A percentile compares a stretch with the other conserved stretches of the same genome.
Conservation (phyloP, 2,329 filamentous ascomycete genomes). For the Gyromitra esculenta region DNA sequence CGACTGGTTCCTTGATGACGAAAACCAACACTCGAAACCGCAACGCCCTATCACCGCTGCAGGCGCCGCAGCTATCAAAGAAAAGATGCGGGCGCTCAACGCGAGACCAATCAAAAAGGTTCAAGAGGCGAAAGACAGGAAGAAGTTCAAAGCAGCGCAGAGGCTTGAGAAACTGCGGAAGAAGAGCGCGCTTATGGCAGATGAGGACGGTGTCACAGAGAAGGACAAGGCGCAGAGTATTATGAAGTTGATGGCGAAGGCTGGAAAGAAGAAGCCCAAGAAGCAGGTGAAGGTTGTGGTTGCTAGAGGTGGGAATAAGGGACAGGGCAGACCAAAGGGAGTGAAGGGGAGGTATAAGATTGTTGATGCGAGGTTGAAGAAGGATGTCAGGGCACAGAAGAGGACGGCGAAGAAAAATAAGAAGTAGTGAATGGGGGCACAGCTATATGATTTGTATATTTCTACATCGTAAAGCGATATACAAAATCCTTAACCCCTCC, state of each 20-base stretch:
- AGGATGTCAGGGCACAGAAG: slow-evolving; percentile 72
- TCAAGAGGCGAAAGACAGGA: slow-evolving; percentile 91
- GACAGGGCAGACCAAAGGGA: slow-evolving; percentile 84
- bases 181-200: slow-evolving; percentile 89
- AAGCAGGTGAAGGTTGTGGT: slow-evolving; percentile 87
- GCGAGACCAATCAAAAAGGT: slow-evolving; percentile 99
- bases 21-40: slow-evolving; percentile 80
- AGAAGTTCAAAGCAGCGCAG: slow-evolving; percentile 95
- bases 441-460: slow-evolving; percentile 38
- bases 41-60: slow-evolving; percentile 92
- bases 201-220: slow-evolving; percentile 92
- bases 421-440: slow-evolving; percentile 23
- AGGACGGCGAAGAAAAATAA: slow-evolving; percentile 53
- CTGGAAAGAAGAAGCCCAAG: slow-evolving; percentile 85
- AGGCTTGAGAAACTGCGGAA: slow-evolving; percentile 93
- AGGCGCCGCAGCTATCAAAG: slow-evolving; percentile 89
- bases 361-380: slow-evolving; percentile 94
- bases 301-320: slow-evolving; percentile 82
- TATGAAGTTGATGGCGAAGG: slow-evolving; percentile 79
- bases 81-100: slow-evolving; percentile 91
- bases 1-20: slow-evolving; percentile 98
- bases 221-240: slow-evolving; percentile 94
- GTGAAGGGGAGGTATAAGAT: slow-evolving; percentile 98
- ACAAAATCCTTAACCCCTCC: slow-evolving; percentile 10
- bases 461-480: neutral